Evolutionary conservation across 768 basidiomycete genomes (phyloP).

Genomic region (Kwoniella bestiolae): DNA sequence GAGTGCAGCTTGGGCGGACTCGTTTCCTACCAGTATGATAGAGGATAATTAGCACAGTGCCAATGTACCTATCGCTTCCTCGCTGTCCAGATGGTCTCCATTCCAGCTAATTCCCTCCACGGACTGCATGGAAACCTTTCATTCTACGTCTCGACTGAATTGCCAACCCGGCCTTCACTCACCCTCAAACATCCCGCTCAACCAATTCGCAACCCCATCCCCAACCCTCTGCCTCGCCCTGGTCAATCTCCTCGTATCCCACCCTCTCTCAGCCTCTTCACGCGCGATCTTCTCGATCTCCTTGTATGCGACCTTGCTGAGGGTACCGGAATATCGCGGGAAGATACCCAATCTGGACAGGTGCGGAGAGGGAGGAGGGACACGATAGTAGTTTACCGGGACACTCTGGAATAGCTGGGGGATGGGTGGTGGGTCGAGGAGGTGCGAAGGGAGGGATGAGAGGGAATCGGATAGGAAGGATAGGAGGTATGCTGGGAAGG

Average conservation of each 20-base stretch:
- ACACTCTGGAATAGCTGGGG: slow-evolving; percentile 29
- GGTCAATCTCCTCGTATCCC: slow-evolving; percentile 70
- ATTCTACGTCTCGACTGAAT: no score
- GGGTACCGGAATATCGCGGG: slow-evolving; percentile 59
- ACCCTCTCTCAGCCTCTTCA: slow-evolving; percentile 65
- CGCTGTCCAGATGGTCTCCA: no score
- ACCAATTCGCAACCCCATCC: slow-evolving; percentile 79
- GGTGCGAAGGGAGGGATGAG: slow-evolving; percentile 23
- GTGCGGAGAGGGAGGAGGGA: slow-evolving; percentile 42
- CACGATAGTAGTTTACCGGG: slow-evolving; percentile 36
- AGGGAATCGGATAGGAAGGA: slow-evolving; percentile 44
- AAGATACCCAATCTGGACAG: slow-evolving; percentile 45
- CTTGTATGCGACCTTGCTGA: slow-evolving; percentile 82
- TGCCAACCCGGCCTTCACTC: no score
- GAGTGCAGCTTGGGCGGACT: slow-evolving; percentile 56
- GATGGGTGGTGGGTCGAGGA: slow-evolving; percentile 24
- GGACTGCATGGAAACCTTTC: no score
- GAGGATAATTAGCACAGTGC: neutral
- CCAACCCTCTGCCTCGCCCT: slow-evolving; percentile 76
- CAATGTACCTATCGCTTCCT: no score
- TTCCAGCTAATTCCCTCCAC: no score
- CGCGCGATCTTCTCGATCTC: slow-evolving; percentile 77
- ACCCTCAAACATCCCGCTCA: slow-evolving; percentile 74
- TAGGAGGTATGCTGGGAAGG: slow-evolving; percentile 45
- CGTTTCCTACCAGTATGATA: slow-evolving; percentile 56